Evolutionary conservation across 495 filamentous ascomycete genomes (phyloP).

Genomic region (Penicillium daleae): DNA sequence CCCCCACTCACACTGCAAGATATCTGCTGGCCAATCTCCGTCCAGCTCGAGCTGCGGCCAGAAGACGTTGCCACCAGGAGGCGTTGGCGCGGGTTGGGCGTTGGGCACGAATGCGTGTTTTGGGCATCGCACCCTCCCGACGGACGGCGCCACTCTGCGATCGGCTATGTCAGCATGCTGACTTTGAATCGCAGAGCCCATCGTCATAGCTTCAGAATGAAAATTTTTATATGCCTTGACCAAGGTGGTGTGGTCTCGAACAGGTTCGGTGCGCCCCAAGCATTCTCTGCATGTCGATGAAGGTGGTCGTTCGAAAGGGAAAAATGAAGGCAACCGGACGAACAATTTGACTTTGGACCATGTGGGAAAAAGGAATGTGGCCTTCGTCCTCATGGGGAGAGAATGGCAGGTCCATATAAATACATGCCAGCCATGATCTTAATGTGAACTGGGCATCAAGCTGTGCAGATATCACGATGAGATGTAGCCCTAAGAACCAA

Average conservation of each 20-base stretch:
- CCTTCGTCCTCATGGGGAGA: not conserved
- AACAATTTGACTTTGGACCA: conserved; percentile 16
- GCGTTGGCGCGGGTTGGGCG: conserved; percentile 21
- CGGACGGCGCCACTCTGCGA: conserved; percentile 27
- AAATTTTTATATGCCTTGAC: not conserved
- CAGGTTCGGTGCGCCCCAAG: not conserved
- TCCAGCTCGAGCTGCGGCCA: conserved; percentile 18
- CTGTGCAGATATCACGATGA: not conserved
- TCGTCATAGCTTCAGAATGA: not conserved
- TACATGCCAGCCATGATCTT: not conserved
- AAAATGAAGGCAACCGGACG: not conserved
- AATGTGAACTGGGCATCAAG: conserved; percentile 8
- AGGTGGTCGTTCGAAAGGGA: not conserved
- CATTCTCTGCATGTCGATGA: not conserved
- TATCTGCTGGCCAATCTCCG: conserved; percentile 22
- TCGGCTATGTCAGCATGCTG: conserved; percentile 27
- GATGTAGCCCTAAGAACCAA: not conserved
- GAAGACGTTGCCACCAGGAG: conserved; percentile 28
- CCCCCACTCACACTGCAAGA: not conserved
- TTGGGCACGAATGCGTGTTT: conserved; percentile 53
- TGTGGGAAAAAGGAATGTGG: conserved; percentile 9
- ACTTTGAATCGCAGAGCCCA: conserved; percentile 23
- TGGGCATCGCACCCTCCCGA: conserved; percentile 36
- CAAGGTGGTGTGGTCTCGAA: conserved; percentile 13
- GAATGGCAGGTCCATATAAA: not conserved